Base-by-base conservation (phyloP, 78 protist species). In the Dictyostelium firmibasis region DNA sequence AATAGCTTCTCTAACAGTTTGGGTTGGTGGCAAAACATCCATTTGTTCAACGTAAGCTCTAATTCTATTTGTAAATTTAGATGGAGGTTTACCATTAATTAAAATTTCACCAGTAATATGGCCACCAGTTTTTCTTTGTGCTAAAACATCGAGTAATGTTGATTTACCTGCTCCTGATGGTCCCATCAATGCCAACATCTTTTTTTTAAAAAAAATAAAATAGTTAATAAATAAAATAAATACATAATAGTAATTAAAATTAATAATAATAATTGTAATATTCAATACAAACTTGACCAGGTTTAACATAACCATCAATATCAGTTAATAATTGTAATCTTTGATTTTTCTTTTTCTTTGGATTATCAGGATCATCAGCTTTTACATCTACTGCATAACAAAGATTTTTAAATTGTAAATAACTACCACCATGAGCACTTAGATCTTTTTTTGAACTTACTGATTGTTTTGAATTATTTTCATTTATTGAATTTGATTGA, bases 91-190 rank as follows among this genome's bases (percentile, higher is more conserved):
- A 31, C 91, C 96, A 72, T 93, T 93, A 11, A 85, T 84, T 25
- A 77, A 36, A 25, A 84, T 78, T 25, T 92, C 91, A 75, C 91
- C 96, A 3, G 77, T 38, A 36, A 93, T 86, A 67, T 82, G 31
- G 2, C 96, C 91, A 60, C 96, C 96, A 31, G 91, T 93, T 78
- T 86, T 83, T n/a, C 92, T 47, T 16, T 74, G 78, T 23, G 92
- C 92, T 14, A 93, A 33, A 8, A 86, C 96, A 62, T 85, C 91
- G 2, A 93, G n/a, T 38, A 93, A 43, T 33, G 96, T 93, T 20
- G 78, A 43, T 82, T 93, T 93, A 31, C 96, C 96, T 31, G 91
- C 91, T 27, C 96, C 96, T 9, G 88, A 77, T 25, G 96, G 92
- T 57, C 96, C 96, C 96, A 93, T 93, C 60, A 93, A 50, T 20